Evolutionary conservation across 257 asterid genomes (phyloP).

Genomic region (Nicotiana undulata): DNA sequence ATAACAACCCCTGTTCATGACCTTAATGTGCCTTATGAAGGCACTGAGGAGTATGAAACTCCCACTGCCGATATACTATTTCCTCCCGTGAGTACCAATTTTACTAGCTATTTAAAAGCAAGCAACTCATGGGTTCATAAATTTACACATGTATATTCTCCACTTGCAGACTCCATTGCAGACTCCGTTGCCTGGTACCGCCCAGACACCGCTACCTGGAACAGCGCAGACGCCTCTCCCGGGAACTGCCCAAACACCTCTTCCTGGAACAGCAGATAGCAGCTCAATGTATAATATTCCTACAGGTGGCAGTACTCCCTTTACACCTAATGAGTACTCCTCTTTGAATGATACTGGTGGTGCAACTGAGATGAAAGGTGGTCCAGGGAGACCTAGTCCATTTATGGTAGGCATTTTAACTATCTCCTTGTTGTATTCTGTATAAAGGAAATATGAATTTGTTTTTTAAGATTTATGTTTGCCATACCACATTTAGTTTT

Average conservation of each 20-base stretch:
- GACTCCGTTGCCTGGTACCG: constrained; percentile 72
- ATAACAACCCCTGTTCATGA: constrained; percentile 69
- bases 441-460: neutral
- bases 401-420: constrained; percentile 48
- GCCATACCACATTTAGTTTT: neutral
- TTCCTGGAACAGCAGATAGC: constrained; percentile 61
- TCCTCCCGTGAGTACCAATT: constrained; percentile 68
- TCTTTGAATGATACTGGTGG: constrained; percentile 48
- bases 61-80: constrained; percentile 93
- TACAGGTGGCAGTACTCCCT: constrained; percentile 75
- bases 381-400: constrained; percentile 65
- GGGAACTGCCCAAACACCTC: constrained; percentile 67
- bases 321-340: constrained; percentile 65
- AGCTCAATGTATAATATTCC: constrained; percentile 63
- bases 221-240: constrained; percentile 63
- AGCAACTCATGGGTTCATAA: neutral
- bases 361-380: constrained; percentile 45
- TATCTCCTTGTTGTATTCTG: neutral
- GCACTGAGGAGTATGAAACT: constrained; percentile 90
- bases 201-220: constrained; percentile 80
- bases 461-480: neutral
- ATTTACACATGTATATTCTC: neutral
- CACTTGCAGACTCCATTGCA: constrained; percentile 76
- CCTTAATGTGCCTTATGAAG: constrained; percentile 92
- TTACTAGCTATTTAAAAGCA: neutral